Evolutionary conservation across 257 asterid genomes (phyloP), one percentile per base, ranked within the genome.

Genomic region (Scutellaria galericulata): DNA sequence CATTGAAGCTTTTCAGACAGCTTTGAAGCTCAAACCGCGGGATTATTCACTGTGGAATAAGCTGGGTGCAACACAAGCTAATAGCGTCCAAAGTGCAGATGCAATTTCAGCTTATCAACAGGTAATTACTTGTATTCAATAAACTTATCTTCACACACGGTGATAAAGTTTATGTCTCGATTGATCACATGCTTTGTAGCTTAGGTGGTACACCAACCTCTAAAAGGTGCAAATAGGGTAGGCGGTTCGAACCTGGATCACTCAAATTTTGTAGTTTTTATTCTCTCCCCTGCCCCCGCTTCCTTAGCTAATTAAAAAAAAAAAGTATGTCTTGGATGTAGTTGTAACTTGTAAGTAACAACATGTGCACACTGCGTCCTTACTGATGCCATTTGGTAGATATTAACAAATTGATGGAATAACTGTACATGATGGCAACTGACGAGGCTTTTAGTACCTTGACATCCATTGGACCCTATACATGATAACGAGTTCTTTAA

Each of bases 41-140:
- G 99, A 95, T 83, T 95, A 92, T 84, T 95, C 99, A 15, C 96
- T 95, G 63, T 95, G 99, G 99, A 95, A 95, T 86, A 92, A 95
- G 89, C 97, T 95, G 64, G 99, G 99, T 58, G 99, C 99, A 54
- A 95, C 99, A 76, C 98, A 95, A 84, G 99, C 99, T 68, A 95
- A 95, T 66, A 92, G 99, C 53, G 86, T 95, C 66, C 99, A 90
- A 80, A 95, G 99, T 79, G 88, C 97, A 62, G 98, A 95, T 86
- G 99, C 99, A 63, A 92, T 95, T 78, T 76, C 70, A 12, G 98
- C 99, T 65, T 95, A 95, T 80, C 99, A 95, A 84, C 95, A 88
- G 93, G 99, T 87, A 72, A 47, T 66, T 75, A 44, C 51, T 64
- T 55, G 47, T 55, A 9, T 39, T 64, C 6, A 14, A 10, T 57